Conservation (phyloP, 164 flowering plant species). For the Chimonanthus salicifolius region DNA sequence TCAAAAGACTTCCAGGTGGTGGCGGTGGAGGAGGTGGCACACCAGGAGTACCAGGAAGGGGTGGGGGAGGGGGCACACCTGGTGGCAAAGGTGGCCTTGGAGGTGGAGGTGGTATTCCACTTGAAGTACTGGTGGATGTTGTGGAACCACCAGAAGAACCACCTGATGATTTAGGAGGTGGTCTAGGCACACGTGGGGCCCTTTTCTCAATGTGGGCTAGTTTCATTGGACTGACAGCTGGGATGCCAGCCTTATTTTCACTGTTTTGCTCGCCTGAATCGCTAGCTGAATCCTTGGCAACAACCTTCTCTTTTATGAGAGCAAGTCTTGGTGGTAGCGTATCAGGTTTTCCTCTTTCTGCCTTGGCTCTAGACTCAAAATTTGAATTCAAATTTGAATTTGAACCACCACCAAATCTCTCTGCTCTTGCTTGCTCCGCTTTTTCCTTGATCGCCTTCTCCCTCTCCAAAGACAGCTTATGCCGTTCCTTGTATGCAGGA, state of each 20-base stretch:
- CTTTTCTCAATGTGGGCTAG: conserved; percentile 74
- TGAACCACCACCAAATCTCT: conserved; percentile 52
- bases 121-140: conserved; percentile 25
- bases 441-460: conserved; percentile 82
- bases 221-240: conserved; percentile 61
- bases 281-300: conserved; percentile 9
- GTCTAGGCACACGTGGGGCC: conserved; percentile 70
- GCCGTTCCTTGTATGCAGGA: conserved; percentile 88
- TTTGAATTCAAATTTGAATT: conserved; percentile 19
- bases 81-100: conserved; percentile 50
- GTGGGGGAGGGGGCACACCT: conserved; percentile 13
- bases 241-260: conserved; percentile 43
- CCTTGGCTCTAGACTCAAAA: conserved; percentile 24
- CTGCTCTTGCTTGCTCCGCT: conserved; percentile 84
- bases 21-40: conserved; percentile 88
- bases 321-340: conserved; percentile 69
- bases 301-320: conserved; percentile 64
- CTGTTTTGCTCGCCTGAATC: conserved; percentile 37
- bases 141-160: conserved; percentile 28
- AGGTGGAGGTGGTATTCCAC: conserved; percentile 42
- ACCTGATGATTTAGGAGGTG: conserved; percentile 73
- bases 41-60: conserved; percentile 32
- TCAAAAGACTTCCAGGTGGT: conserved; percentile 67
- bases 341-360: conserved; percentile 27
- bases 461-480: conserved; percentile 83